A percentile compares a stretch with the other conserved stretches of the same genome.
These are phyloP conservation scores for Geotrichum macrosporum DNA, from an alignment of 1,139 yeast genomes.

Conservation along the genomic window DNA sequence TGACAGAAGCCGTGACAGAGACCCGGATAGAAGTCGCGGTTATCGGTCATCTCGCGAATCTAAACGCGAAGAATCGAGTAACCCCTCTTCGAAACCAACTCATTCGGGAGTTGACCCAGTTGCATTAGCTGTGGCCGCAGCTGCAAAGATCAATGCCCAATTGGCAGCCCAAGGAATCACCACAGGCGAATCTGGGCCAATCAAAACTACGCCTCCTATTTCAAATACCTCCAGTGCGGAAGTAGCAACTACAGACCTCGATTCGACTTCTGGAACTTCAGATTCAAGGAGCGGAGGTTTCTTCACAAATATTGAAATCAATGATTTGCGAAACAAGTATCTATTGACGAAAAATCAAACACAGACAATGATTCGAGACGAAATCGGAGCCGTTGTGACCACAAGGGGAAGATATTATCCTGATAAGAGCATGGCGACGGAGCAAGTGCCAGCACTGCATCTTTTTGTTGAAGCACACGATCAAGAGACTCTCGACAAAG, in stretches of 20 bases:
- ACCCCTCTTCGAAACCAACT: constrained; percentile 2
- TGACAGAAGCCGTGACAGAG: no score
- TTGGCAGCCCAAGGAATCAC: constrained; percentile 24
- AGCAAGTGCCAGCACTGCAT: constrained; percentile 37
- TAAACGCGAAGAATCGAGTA: neutral
- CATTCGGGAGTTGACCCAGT: constrained; percentile 28
- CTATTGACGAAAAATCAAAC: constrained; percentile 39
- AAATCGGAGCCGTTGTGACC: constrained; percentile 37
- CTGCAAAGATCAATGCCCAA: constrained; percentile 38
- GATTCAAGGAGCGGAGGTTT: constrained; percentile 7
- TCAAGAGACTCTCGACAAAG: constrained; percentile 35
- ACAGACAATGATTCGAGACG: constrained; percentile 32
- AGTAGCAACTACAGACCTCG: neutral
- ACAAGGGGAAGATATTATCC: constrained; percentile 41
- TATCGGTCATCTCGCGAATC: neutral
- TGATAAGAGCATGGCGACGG: constrained; percentile 38
- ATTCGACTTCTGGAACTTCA: constrained; percentile 2
- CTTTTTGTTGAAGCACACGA: constrained; percentile 35
- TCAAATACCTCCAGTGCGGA: neutral
- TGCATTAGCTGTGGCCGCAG: constrained; percentile 36
- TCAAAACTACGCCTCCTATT: constrained; percentile 4
- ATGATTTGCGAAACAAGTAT: constrained; percentile 40
- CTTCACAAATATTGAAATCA: constrained; percentile 37
- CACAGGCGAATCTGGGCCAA: constrained; percentile 5
- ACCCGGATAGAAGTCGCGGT: constrained; percentile 2